Base-by-base conservation (phyloP, 148 eudicot genomes). In the Fagopyrum esculentum region DNA sequence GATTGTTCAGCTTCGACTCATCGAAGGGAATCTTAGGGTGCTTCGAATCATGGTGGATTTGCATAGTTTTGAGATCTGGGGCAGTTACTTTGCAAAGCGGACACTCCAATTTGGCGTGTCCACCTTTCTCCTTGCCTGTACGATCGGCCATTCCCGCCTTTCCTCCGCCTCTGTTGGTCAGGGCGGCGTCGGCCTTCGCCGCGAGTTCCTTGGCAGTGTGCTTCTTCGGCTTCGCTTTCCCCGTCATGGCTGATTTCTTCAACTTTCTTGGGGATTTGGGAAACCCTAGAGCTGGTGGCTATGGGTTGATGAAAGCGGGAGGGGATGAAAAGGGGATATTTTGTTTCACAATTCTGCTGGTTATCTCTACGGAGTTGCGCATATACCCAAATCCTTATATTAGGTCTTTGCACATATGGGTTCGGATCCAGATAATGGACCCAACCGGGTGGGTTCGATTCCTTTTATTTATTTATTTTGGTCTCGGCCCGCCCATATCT, bases 221-320 rank as follows among this genome's bases (percentile, higher is more conserved):
- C 91, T 95, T 95, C 99, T 92, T 95, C 3, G 97, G 99, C 86
- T 94, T 94, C 44, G 97, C 98, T 72, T 94, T 94, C 13, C 98
- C 98, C 0, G 98, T 94, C 98, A 94, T 94, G 72, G 69, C 81
- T 16, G 48, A 30, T 52, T 30, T n/a, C 49, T 56, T 17, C 29
- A 4, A 15, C 60, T 17, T 16, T 15, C 35, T 60, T 13, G 59
- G 22, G 59, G n/a, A 6, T 4, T 9, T 60, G 0, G 40, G 40
- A 60, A 59, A 60, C 60, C 60, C 60, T 60, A 26, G 66, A 60
- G 13, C 5, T 9, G 35, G 61, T 56, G 61, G 26, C 6, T 17
- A 26, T 19, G 29, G 61, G 17, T 56, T 56, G 61, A n/a, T 56
- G 61, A 48, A 35, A 35, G 40, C 50, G 50, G 3, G 9, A 12